A percentile compares a stretch with the other conserved stretches of the same genome.
Conservation (phyloP, 495 filamentous ascomycete genomes). For the Haplographium delicatum region DNA sequence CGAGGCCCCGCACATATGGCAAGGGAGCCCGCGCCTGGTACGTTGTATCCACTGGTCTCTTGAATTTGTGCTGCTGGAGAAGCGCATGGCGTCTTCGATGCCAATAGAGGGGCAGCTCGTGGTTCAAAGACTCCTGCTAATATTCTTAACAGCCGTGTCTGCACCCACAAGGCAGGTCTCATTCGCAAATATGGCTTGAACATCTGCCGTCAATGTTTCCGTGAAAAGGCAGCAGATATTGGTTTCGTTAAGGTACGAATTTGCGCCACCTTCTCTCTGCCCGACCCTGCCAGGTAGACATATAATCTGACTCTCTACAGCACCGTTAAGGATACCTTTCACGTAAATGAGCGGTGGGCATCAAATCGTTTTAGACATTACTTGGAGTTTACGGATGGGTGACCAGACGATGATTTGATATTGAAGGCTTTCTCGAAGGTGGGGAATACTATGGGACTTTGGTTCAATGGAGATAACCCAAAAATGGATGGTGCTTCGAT, state of each 20-base stretch:
- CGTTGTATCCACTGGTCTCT: slow-evolving; percentile 25
- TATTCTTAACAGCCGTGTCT: slow-evolving; percentile 93
- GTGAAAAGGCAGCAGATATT: slow-evolving; percentile 93
- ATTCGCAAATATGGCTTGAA: slow-evolving; percentile 99
- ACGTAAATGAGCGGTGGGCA: slow-evolving; percentile 14
- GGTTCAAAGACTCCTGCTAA: too few species aligned
- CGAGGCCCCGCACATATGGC: slow-evolving; percentile 91
- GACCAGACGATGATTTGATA: slow-evolving; percentile 12
- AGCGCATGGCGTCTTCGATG: too few species aligned
- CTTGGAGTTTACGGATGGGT: slow-evolving; percentile 25
- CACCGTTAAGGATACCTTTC: slow-evolving; percentile 44
- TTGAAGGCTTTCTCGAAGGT: slow-evolving; percentile 8
- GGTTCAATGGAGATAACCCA: slow-evolving; percentile 14
- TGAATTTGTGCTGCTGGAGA: too few species aligned
- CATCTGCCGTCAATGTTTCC: slow-evolving; percentile 99
- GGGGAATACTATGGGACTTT: slow-evolving; percentile 7
- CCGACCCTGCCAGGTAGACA: slow-evolving; percentile 5
- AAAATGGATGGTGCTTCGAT: slow-evolving; percentile 11
- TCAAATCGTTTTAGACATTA: slow-evolving; percentile 26
- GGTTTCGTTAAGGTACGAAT: slow-evolving; percentile 90
- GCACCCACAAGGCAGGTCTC: slow-evolving; percentile 89
- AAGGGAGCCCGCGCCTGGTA: slow-evolving; percentile 92
- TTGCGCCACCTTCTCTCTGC: background rate
- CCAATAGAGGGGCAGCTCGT: background rate
- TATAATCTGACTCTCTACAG: slow-evolving; percentile 30